phyloP scores from a whole-genome alignment of 2,329 filamentous ascomycete genomes.

The Aspergillus sp. region DNA sequence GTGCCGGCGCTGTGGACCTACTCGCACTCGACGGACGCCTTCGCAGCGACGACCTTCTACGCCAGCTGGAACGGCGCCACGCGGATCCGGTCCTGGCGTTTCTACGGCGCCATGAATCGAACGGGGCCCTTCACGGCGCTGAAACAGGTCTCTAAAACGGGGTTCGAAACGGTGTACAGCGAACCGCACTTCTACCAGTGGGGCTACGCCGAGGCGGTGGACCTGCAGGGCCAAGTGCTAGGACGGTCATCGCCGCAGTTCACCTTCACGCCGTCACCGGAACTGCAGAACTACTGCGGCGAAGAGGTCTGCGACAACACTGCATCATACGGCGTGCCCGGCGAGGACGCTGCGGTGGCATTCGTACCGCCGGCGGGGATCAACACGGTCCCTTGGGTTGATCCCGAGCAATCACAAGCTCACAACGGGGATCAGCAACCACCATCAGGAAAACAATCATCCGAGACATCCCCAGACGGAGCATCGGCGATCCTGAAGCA shows the following conservation, averaged over 20 bases:
- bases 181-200: slow-evolving; percentile 29
- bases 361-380: slow-evolving; percentile 31
- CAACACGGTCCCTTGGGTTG: slow-evolving; percentile 35
- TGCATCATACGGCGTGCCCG: slow-evolving; percentile 28
- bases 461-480: slow-evolving; percentile 1
- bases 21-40: slow-evolving; percentile 26
- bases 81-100: slow-evolving; percentile 35
- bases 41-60: slow-evolving; percentile 33
- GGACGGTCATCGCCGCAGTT: slow-evolving; percentile 34
- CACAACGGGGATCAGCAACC: not conserved
- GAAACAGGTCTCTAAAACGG: slow-evolving; percentile 30
- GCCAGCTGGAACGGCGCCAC: slow-evolving; percentile 45
- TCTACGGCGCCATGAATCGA: slow-evolving; percentile 33
- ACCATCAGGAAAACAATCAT: not conserved
- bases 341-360: slow-evolving; percentile 25
- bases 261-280: slow-evolving; percentile 38
- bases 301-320: slow-evolving; percentile 31
- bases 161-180: slow-evolving; percentile 41
- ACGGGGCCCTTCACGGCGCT: slow-evolving; percentile 33
- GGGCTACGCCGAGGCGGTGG: slow-evolving; percentile 38
- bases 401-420: slow-evolving; percentile 25
- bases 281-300: slow-evolving; percentile 32
- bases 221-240: slow-evolving; percentile 30
- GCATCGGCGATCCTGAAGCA: slow-evolving; percentile 1
- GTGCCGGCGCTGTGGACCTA: slow-evolving; percentile 44